Base-by-base conservation (phyloP, 108 stramenopile species). In the Discostella stelligeroides region DNA sequence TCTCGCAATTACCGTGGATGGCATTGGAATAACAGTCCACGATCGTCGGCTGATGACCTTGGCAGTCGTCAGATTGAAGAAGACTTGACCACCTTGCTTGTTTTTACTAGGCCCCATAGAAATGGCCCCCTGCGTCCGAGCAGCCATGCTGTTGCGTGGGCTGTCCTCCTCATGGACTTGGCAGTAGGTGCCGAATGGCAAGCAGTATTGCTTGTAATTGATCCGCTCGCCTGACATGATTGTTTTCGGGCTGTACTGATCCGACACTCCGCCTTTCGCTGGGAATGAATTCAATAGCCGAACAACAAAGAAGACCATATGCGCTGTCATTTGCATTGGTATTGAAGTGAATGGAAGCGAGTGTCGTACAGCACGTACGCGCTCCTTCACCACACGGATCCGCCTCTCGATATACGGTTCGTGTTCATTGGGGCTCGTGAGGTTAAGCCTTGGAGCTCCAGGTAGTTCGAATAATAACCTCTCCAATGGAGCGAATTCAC, bases 251-350 rank as follows among this genome's bases (percentile, higher is more conserved):
- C 81, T 75, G 23, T 73, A 45, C 13, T 25, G 34, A 21, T 54
- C 38, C 0, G 81, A 85, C 12, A 85, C 55, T 4, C 79, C 85
- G 20, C 70, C 23, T 20, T 61, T 60, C 4, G n/a, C 18, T 21
- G 79, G 78, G 23, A 85, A 76, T 12, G 57, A 37, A 46, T 85
- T 80, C 7, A 82, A 63, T 25, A 53, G 42, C 10, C 45, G 42
- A 0, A 68, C 67, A 7, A 50, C 62, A 23, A 54, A 17, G 11
- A 49, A 20, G 15, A 82, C 57, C 45, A 80, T 38, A 23, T 53
- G 49, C 30, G 38, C 49, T 42, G 82, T 45, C 0, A 48, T 37
- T 27, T 23, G 34, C 34, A 34, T 51, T 12, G 82, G 82, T 4
- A 81, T 10, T 24, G 12, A 4, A 1, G 37, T n/a, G 54, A 66